Conservation (phyloP, 176 grass and related monocot species). For the Paspalum notatum region DNA sequence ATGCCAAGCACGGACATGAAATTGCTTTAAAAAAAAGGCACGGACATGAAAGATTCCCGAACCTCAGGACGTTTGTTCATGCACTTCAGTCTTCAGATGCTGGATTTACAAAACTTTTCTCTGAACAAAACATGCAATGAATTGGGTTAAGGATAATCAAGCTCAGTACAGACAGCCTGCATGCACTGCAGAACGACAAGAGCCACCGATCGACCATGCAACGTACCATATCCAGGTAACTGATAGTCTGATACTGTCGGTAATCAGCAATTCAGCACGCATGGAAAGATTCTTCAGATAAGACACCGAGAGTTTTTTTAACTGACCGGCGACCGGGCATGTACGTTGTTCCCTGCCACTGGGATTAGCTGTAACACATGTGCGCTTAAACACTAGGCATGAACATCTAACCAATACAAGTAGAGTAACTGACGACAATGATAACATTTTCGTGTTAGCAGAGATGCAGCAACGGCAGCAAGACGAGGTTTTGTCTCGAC, state of each 20-base stretch:
- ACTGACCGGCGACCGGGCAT: background rate
- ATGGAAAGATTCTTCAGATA: conserved; percentile 41
- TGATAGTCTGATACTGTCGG: conserved; percentile 47
- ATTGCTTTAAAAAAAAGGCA: background rate
- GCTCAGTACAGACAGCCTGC: conserved; percentile 25
- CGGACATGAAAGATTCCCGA: conserved; percentile 14
- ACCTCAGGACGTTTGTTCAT: background rate
- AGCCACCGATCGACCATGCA: background rate
- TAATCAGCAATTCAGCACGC: conserved; percentile 29
- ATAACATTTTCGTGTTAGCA: background rate
- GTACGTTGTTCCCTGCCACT: conserved; percentile 33
- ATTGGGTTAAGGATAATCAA: conserved; percentile 5
- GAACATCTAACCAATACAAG: background rate
- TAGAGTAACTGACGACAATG: background rate
- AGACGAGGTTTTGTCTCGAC: background rate
- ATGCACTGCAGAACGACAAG: conserved; percentile 1
- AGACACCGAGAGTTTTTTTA: conserved; percentile 4
- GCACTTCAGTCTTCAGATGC: background rate
- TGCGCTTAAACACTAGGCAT: background rate
- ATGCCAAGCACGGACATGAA: conserved; percentile 6
- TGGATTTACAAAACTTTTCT: background rate
- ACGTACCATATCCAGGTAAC: background rate
- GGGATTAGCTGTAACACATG: conserved; percentile 41
- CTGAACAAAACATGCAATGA: background rate
- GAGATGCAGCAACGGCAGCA: background rate